phyloP scores from a whole-genome alignment of 2,329 filamentous ascomycete genomes.

The Arthroderma sp. region DNA sequence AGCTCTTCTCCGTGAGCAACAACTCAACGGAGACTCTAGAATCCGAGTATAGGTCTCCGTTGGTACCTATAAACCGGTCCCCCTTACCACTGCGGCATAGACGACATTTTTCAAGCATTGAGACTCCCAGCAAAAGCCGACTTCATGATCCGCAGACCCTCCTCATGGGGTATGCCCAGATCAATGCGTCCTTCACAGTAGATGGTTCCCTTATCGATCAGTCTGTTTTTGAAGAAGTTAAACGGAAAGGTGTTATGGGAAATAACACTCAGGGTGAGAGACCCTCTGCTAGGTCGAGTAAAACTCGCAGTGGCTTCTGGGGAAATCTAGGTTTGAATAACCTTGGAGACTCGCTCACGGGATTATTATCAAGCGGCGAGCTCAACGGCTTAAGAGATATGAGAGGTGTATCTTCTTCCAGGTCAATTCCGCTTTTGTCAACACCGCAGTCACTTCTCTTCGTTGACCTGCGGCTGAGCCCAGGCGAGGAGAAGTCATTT shows the following conservation, averaged over 20 bases:
- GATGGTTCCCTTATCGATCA: constrained; percentile 87
- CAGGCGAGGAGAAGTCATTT: constrained; percentile 78
- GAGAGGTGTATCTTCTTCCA: constrained; percentile 73
- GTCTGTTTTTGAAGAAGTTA: constrained; percentile 85
- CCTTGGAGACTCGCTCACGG: constrained; percentile 75
- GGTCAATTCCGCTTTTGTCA: constrained; percentile 78
- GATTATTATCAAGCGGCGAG: constrained; percentile 72
- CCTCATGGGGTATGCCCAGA: constrained; percentile 96
- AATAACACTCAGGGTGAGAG: constrained; percentile 71
- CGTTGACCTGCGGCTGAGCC: constrained; percentile 74
- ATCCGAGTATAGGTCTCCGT: constrained; percentile 58
- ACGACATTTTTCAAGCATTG: constrained; percentile 34
- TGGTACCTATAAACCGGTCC: constrained; percentile 37
- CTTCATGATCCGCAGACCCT: constrained; percentile 48
- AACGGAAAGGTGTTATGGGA: constrained; percentile 80
- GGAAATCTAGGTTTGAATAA: constrained; percentile 77
- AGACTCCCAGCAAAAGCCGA: constrained; percentile 14
- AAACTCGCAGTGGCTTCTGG: constrained; percentile 65
- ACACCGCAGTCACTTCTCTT: constrained; percentile 94
- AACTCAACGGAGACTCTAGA: constrained; percentile 85
- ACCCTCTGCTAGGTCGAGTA: constrained; percentile 43
- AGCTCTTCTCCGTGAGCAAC: constrained; percentile 91
- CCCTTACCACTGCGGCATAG: constrained; percentile 33
- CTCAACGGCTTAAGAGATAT: constrained; percentile 92
- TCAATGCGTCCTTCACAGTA: constrained; percentile 80